Conservation (phyloP, 2,329 filamentous ascomycete genomes). For the Arthrobotrys conoides region DNA sequence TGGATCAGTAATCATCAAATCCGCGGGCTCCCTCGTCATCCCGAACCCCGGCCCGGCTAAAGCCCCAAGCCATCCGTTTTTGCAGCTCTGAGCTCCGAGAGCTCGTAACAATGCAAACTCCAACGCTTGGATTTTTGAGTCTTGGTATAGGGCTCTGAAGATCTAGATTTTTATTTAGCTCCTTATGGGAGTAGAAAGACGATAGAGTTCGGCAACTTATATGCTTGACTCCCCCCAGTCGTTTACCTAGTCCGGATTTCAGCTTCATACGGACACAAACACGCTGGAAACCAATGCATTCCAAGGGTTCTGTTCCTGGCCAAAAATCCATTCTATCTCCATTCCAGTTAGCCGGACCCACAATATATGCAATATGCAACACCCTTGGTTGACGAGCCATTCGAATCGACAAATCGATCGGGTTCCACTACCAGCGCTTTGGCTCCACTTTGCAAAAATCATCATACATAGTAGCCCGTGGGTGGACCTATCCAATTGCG, state of each 20-base stretch:
- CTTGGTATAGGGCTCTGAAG: neutral
- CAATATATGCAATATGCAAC: constrained; percentile 8
- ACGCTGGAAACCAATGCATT: neutral
- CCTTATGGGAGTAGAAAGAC: neutral
- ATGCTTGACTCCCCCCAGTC: neutral
- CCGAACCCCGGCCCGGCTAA: constrained; percentile 33
- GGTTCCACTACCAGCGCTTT: constrained; percentile 20
- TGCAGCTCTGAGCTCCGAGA: constrained; percentile 14
- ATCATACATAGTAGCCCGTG: neutral
- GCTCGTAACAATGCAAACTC: neutral
- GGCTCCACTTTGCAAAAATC: neutral
- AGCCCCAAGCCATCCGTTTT: constrained; percentile 6
- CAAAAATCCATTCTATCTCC: neutral
- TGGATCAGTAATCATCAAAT: constrained; percentile 44
- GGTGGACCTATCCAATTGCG: constrained; percentile 13
- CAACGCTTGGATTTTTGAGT: neutral
- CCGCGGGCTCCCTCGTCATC: constrained; percentile 19
- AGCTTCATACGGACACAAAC: neutral
- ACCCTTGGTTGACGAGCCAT: constrained; percentile 38
- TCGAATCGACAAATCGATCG: constrained; percentile 28
- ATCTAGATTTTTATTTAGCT: neutral
- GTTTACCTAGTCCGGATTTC: too few relatives aligned
- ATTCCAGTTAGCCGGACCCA: constrained; percentile 32
- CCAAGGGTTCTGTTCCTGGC: constrained; percentile 12
- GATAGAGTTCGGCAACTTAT: neutral